phyloP scores from a whole-genome alignment of 345 rosid species.

The Camelina laxa region DNA sequence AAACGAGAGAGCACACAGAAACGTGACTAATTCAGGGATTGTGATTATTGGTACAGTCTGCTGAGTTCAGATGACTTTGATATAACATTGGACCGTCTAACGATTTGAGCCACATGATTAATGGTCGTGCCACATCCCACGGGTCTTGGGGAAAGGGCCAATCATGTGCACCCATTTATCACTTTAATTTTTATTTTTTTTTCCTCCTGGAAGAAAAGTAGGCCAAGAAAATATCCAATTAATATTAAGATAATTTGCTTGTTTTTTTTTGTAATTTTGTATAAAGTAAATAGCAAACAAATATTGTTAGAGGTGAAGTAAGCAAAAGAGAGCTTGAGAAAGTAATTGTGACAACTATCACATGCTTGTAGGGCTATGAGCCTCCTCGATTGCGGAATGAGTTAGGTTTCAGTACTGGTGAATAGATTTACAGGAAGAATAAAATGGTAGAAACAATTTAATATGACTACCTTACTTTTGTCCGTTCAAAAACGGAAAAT shows the following conservation, averaged over 20 bases:
- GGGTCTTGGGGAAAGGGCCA: slow-evolving; percentile 3
- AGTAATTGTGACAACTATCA: slow-evolving; percentile 14
- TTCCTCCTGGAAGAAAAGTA: no score
- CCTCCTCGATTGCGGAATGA: background rate
- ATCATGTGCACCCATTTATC: background rate
- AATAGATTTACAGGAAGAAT: background rate
- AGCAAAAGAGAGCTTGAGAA: slow-evolving; percentile 3
- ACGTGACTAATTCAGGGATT: background rate
- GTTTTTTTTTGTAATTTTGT: background rate
- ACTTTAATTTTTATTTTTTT: background rate
- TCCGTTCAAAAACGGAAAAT: background rate
- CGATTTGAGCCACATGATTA: background rate
- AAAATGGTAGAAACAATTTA: no score
- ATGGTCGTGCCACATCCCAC: background rate
- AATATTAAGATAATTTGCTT: no score
- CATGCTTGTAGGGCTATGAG: slow-evolving; percentile 3
- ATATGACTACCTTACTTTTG: no score
- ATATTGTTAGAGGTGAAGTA: slow-evolving; percentile 12
- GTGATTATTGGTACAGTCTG: background rate
- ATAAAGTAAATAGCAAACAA: slow-evolving; percentile 7
- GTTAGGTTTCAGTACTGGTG: background rate
- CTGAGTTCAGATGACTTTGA: background rate
- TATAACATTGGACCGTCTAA: background rate
- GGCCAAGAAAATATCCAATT: no score
- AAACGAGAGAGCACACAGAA: background rate